phyloP scores from a whole-genome alignment of 2,329 filamentous ascomycete genomes.

The Coniochaeta sp. region DNA sequence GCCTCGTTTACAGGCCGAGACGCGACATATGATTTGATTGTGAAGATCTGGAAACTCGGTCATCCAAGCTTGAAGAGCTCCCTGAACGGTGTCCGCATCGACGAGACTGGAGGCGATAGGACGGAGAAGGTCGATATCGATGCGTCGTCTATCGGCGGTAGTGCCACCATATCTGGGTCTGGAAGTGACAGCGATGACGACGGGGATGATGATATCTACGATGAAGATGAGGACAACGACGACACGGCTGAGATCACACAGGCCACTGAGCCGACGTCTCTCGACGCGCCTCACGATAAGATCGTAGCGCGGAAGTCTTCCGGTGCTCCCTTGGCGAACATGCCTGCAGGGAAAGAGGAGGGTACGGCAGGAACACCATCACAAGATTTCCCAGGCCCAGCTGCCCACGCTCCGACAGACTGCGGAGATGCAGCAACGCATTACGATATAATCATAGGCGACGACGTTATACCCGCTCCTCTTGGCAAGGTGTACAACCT shows the following conservation, averaged over 20 bases:
- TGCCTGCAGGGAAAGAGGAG: constrained; percentile 44
- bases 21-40: constrained; percentile 92
- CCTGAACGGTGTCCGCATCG: constrained; percentile 77
- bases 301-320: constrained; percentile 67
- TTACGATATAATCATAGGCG: constrained; percentile 77
- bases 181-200: constrained; percentile 63
- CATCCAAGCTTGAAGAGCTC: constrained; percentile 89
- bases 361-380: constrained; percentile 20
- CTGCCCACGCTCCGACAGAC: constrained; percentile 74
- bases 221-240: constrained; percentile 70
- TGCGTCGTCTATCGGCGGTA: constrained; percentile 29
- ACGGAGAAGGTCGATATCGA: constrained; percentile 70
- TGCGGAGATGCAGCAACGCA: constrained; percentile 74
- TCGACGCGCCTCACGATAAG: constrained; percentile 54
- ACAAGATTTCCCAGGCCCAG: constrained; percentile 74
- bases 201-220: constrained; percentile 74
- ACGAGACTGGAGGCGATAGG: constrained; percentile 80
- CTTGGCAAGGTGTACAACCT: constrained; percentile 86
- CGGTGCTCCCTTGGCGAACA: constrained; percentile 39
- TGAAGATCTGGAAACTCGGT: constrained; percentile 97
- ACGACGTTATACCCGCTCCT: constrained; percentile 80
- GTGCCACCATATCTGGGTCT: constrained; percentile 48
- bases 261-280: constrained; percentile 29
- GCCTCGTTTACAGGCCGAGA: constrained; percentile 92
- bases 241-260: constrained; percentile 37